Conservation (phyloP, 176 grass and related monocot genomes). For the Hsuehochloa calcarea region DNA sequence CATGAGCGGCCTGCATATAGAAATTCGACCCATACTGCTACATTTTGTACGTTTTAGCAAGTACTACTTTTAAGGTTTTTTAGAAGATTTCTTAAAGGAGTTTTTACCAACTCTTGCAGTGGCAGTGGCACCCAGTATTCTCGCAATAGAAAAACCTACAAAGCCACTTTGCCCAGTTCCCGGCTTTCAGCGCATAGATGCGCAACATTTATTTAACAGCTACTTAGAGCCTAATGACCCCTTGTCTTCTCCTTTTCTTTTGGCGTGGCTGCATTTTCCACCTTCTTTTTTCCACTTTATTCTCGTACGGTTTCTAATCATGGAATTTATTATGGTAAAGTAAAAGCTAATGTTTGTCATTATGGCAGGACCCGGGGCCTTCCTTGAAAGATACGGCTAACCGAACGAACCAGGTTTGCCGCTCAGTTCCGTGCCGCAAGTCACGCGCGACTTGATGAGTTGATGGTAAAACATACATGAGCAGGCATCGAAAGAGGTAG, state of each 20-base stretch:
- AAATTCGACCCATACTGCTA: background rate
- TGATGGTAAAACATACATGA: background rate
- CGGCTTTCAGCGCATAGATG: constrained; percentile 26
- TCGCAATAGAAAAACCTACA: background rate
- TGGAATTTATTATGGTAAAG: constrained; percentile 30
- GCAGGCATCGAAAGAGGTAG: background rate
- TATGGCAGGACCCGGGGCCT: constrained; percentile 9
- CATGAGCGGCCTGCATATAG: background rate
- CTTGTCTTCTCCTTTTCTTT: constrained; percentile 13
- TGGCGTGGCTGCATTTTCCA: background rate
- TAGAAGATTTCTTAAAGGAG: background rate
- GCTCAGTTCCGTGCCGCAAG: background rate
- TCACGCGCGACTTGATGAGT: too few relatives aligned
- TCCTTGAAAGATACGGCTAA: constrained; percentile 38
- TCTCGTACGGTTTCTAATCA: background rate
- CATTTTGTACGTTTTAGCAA: background rate
- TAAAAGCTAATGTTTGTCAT: constrained; percentile 46
- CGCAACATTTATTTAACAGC: background rate
- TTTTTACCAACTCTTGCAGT: background rate
- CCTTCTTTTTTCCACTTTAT: background rate
- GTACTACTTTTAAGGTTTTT: background rate
- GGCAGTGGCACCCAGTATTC: background rate
- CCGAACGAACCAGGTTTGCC: background rate
- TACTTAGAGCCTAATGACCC: background rate
- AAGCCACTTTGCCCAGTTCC: background rate